phyloP scores from a whole-genome alignment of 208 protist genomes.

The Leishmania major region DNA sequence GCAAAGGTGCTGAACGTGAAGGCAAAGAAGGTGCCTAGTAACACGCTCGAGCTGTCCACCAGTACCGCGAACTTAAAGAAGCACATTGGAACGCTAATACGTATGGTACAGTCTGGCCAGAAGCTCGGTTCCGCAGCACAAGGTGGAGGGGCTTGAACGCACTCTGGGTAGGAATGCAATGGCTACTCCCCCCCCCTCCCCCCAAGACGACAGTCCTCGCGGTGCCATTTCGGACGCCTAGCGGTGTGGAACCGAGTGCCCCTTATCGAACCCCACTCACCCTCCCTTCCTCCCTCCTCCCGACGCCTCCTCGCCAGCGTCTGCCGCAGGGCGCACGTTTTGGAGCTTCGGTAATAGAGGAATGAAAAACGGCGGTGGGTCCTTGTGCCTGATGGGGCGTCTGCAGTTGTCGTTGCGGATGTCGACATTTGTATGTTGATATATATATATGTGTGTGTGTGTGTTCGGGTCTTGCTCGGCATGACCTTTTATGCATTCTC shows the following conservation, averaged over 20 bases:
- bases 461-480: not conserved
- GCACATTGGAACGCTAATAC: conserved; percentile 49
- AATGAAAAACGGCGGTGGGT: not conserved
- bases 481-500: not conserved
- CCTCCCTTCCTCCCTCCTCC: not conserved
- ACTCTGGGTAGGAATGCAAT: not conserved
- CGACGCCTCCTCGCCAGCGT: not conserved
- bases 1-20: conserved; percentile 65
- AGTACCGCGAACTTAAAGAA: conserved; percentile 70
- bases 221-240: not conserved
- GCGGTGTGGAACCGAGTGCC: not conserved
- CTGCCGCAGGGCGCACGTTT: not conserved
- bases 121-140: conserved; percentile 2
- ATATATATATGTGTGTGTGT: not conserved
- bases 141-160: not conserved
- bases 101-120: conserved; percentile 27
- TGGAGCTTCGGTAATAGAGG: not conserved
- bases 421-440: not conserved
- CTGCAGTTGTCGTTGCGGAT: not conserved
- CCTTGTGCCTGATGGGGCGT: not conserved
- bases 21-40: conserved; percentile 13
- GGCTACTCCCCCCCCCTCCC: no score
- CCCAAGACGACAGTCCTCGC: not conserved
- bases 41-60: conserved; percentile 31
- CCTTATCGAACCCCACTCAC: not conserved